Evolutionary conservation across 208 protist species (phyloP).

Genomic region (Vickermania ingenoplastis): DNA sequence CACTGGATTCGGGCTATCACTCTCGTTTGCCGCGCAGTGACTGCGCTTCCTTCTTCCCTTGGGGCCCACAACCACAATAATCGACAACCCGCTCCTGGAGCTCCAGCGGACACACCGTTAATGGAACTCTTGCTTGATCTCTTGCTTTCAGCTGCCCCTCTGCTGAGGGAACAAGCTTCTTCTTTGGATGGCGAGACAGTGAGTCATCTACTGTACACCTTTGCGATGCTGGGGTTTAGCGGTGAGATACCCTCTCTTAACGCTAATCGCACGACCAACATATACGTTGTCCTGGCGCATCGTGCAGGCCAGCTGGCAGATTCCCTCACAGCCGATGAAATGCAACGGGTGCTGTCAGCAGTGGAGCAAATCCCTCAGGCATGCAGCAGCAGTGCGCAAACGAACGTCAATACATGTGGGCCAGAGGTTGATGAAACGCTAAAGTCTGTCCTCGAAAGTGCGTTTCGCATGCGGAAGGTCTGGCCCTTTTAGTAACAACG

Average conservation of each 20-base stretch:
- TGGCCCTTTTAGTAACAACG: neutral
- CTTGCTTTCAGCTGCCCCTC: constrained; percentile 34
- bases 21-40: neutral
- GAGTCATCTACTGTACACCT: constrained; percentile 47
- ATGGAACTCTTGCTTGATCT: constrained; percentile 15
- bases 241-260: constrained; percentile 11
- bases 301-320: constrained; percentile 47
- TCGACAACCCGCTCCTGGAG: too few species aligned
- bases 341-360: constrained; percentile 43
- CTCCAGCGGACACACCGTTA: too few species aligned
- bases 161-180: constrained; percentile 24
- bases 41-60: neutral
- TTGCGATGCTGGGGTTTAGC: constrained; percentile 35
- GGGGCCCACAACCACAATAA: too few species aligned
- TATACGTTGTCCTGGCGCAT: constrained; percentile 45
- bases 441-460: neutral
- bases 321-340: constrained; percentile 34
- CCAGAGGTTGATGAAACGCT: neutral
- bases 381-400: constrained; percentile 19
- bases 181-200: constrained; percentile 47
- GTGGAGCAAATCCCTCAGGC: constrained; percentile 33
- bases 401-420: neutral
- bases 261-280: constrained; percentile 10
- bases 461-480: neutral
- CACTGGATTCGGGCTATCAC: neutral